Evolutionary conservation across 2,329 filamentous ascomycete species (phyloP).

Genomic region (Clarireedia monteithiana): DNA sequence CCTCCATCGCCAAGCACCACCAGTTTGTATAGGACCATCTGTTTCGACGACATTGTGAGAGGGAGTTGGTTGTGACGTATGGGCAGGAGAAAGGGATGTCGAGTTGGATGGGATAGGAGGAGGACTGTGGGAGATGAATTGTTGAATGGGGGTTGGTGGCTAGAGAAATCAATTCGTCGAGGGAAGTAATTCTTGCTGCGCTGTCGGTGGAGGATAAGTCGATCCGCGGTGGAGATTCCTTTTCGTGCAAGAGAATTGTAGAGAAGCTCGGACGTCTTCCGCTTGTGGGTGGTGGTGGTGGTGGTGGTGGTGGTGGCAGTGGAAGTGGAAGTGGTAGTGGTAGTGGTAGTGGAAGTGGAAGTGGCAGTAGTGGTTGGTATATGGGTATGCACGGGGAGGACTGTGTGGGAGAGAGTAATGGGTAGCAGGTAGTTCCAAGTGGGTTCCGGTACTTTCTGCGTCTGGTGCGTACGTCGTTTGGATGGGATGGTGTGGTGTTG

Average conservation of each 20-base stretch:
- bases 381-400: too few species aligned
- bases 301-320: too few species aligned
- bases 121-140: neutral
- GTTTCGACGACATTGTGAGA: constrained; percentile 5
- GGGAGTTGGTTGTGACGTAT: constrained; percentile 3
- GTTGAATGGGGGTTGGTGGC: neutral
- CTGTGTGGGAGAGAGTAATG: too few species aligned
- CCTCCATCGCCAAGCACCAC: constrained; percentile 92
- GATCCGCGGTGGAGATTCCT: constrained; percentile 19
- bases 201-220: constrained; percentile 13
- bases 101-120: neutral
- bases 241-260: constrained; percentile 3
- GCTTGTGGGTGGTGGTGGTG: too few species aligned
- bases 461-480: too few species aligned
- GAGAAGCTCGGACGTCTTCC: constrained; percentile 19
- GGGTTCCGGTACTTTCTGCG: too few species aligned
- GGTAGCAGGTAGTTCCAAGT: too few species aligned
- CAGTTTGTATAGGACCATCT: constrained; percentile 94
- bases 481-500: too few species aligned
- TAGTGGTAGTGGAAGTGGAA: too few species aligned
- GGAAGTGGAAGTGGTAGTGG: too few species aligned
- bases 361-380: too few species aligned
- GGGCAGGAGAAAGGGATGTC: neutral
- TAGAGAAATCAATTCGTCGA: constrained; percentile 12
- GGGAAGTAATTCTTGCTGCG: constrained; percentile 9